Evolutionary conservation across 768 basidiomycete species (phyloP).

Genomic region (Mrakia blollopis): DNA sequence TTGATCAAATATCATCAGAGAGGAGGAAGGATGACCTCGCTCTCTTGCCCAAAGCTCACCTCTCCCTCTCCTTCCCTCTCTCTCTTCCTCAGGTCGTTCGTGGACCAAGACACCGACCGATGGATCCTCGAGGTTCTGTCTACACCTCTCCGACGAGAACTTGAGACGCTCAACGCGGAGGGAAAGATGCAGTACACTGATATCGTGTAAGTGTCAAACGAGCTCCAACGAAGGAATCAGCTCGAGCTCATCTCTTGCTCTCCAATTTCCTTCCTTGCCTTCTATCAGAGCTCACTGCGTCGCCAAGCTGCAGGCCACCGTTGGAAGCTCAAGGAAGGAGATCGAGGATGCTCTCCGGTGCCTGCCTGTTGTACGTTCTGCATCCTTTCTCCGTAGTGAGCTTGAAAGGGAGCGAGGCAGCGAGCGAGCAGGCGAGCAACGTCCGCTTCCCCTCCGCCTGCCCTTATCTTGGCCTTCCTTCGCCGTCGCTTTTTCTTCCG

Average conservation of each 20-base stretch:
- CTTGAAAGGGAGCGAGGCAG: neutral
- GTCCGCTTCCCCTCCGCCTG: neutral
- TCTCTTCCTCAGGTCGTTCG: constrained; percentile 46
- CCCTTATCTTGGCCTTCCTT: neutral
- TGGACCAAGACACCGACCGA: constrained; percentile 94
- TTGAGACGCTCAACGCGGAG: constrained; percentile 60
- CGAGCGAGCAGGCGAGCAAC: neutral
- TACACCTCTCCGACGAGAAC: constrained; percentile 73
- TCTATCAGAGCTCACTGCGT: constrained; percentile 57
- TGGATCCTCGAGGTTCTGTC: constrained; percentile 73
- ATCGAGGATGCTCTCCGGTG: constrained; percentile 70
- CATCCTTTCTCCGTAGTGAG: neutral
- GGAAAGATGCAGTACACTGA: constrained; percentile 78
- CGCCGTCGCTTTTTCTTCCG: too few relatives aligned
- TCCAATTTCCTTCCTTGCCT: neutral
- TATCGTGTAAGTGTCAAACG: constrained; percentile 63
- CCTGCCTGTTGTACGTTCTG: constrained; percentile 73
- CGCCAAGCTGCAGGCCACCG: constrained; percentile 61
- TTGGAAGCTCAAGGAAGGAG: constrained; percentile 62
- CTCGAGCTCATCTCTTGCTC: neutral
- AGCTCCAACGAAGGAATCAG: neutral
- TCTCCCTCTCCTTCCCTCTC: neutral
- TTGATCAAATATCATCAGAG: neutral
- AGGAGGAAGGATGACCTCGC: neutral
- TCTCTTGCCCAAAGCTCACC: neutral